Percentiles rank a stretch among this genome's conserved stretches.
Evolutionary conservation across 305 asterid genomes (phyloP).

Genomic region (Solanum hybrid): DNA sequence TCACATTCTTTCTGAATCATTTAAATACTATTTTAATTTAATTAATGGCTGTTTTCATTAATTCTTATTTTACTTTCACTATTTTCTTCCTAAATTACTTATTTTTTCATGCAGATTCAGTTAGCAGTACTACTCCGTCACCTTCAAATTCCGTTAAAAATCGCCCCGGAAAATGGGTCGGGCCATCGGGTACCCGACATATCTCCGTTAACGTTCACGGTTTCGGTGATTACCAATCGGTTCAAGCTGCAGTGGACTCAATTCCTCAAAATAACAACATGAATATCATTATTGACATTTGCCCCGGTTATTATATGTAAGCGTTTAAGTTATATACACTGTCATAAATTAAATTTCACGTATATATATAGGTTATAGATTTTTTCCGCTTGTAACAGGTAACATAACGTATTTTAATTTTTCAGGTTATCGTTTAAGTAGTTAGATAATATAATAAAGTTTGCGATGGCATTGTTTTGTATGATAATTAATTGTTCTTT

Average conservation of each 20-base stretch:
- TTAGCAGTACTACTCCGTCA: neutral
- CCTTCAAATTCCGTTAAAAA: constrained; percentile 10
- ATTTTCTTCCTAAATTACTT: constrained; percentile 10
- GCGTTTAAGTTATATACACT: neutral
- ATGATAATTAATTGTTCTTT: neutral
- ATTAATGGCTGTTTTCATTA: neutral
- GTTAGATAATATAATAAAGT: neutral
- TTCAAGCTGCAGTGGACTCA: constrained; percentile 69
- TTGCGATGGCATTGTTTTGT: neutral
- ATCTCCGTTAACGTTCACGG: constrained; percentile 59
- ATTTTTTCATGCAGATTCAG: neutral
- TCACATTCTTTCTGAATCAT: neutral
- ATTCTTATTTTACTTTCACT: neutral
- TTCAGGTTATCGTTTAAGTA: neutral
- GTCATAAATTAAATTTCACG: no score
- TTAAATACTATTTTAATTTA: neutral
- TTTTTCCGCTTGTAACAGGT: neutral
- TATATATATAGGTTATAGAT: neutral
- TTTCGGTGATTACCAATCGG: constrained; percentile 44
- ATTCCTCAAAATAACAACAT: constrained; percentile 43
- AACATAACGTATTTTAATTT: no score
- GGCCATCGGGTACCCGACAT: constrained; percentile 61
- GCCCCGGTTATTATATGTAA: constrained; percentile 65
- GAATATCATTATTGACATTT: constrained; percentile 59
- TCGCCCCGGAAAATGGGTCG: constrained; percentile 40